Evolutionary conservation across 2,329 filamentous ascomycete species (phyloP).

Genomic region (Diaporthe sp.): DNA sequence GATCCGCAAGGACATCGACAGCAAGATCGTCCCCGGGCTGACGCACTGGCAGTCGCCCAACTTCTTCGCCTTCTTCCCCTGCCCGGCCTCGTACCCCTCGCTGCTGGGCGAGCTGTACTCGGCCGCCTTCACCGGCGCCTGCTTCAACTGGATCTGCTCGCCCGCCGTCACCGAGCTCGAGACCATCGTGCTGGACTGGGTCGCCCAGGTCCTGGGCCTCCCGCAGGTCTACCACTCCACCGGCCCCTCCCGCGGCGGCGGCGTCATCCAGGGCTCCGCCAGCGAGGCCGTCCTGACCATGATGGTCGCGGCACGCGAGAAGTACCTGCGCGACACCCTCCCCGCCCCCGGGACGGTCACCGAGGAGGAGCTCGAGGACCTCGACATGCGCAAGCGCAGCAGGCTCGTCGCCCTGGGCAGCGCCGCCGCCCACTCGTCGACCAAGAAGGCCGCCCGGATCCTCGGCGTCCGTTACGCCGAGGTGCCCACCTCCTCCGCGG

Average conservation of each 20-base stretch:
- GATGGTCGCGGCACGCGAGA: constrained; percentile 89
- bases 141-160: constrained; percentile 97
- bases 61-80: constrained; percentile 97
- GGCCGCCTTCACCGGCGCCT: constrained; percentile 87
- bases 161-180: constrained; percentile 94
- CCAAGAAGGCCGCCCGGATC: constrained; percentile 89
- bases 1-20: constrained; percentile 87
- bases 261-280: constrained; percentile 94
- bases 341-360: constrained; percentile 57
- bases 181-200: constrained; percentile 93
- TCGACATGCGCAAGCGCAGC: constrained; percentile 74
- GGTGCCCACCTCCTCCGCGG: constrained; percentile 72
- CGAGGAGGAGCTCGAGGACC: constrained; percentile 76
- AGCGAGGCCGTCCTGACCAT: constrained; percentile 89
- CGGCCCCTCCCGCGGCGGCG: constrained; percentile 80
- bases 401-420: constrained; percentile 86
- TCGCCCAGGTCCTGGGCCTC: constrained; percentile 81
- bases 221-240: constrained; percentile 82
- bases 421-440: constrained; percentile 84
- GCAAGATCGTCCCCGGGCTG: constrained; percentile 90
- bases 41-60: constrained; percentile 95
- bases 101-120: constrained; percentile 95
- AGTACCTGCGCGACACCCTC: constrained; percentile 76
- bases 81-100: constrained; percentile 83
- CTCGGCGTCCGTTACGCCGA: constrained; percentile 85